These are phyloP conservation scores for Pelargonium myrrhifolium DNA, from an alignment of 441 rosid genomes.

Conservation along the genomic window DNA sequence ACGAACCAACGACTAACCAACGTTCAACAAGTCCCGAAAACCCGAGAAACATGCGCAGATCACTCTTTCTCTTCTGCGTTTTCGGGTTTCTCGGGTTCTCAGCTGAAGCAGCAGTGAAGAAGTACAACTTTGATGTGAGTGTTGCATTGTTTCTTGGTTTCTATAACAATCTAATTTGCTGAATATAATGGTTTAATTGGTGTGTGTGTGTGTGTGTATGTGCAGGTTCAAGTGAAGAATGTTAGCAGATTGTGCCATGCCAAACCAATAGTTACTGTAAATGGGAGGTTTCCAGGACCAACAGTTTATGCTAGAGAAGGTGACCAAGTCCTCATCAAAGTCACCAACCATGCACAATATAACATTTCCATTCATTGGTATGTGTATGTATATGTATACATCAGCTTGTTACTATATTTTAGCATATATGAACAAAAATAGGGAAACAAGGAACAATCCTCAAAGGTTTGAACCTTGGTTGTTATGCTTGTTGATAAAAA, in stretches of 20 bases:
- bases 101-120: constrained; percentile 34
- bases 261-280: constrained; percentile 47
- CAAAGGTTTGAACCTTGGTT: no score
- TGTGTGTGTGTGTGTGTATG: no score
- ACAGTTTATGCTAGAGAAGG: constrained; percentile 58
- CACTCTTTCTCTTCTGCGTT: constrained; percentile 11
- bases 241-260: constrained; percentile 55
- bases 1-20: no score
- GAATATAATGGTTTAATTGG: no score
- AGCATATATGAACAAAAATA: no score
- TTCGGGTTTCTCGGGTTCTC: constrained; percentile 19
- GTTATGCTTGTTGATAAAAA: no score
- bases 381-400: background rate
- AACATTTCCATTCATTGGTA: constrained; percentile 72
- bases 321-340: constrained; percentile 49
- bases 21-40: no score
- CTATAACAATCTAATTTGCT: no score
- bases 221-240: no score
- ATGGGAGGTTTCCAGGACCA: constrained; percentile 65
- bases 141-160: no score
- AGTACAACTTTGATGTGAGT: constrained; percentile 46
- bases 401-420: no score
- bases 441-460: no score
- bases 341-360: constrained; percentile 52
- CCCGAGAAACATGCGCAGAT: background rate